Evolutionary conservation across 441 rosid genomes (phyloP).

Genomic region (Flueggea neowawraea): DNA sequence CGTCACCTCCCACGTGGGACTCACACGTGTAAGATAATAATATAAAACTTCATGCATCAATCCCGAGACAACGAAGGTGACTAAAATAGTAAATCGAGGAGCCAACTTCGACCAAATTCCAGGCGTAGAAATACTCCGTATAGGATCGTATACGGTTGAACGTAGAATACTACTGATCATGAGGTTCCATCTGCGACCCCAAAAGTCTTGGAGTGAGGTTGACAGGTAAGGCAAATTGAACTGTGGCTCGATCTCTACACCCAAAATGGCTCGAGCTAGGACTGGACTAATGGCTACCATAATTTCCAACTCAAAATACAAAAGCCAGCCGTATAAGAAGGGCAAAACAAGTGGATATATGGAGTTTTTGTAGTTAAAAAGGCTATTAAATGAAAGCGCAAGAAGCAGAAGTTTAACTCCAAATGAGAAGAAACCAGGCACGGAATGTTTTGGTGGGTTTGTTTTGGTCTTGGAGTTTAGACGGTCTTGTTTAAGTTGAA

Average conservation of each 20-base stretch:
- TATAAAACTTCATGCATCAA: slow-evolving; percentile 32
- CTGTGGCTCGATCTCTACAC: slow-evolving; percentile 47
- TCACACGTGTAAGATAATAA: slow-evolving; percentile 9
- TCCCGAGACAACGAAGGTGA: slow-evolving; percentile 24
- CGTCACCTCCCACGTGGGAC: slow-evolving; percentile 37
- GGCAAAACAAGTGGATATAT: slow-evolving; percentile 21
- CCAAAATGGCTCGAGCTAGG: slow-evolving; percentile 31
- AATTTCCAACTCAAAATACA: slow-evolving; percentile 30
- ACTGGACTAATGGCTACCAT: slow-evolving; percentile 21
- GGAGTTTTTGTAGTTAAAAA: slow-evolving; percentile 20
- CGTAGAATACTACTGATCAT: slow-evolving; percentile 46
- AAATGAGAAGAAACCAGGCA: slow-evolving; percentile 14
- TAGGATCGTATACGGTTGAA: slow-evolving; percentile 40
- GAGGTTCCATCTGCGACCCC: slow-evolving; percentile 73
- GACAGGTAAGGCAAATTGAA: slow-evolving; percentile 59
- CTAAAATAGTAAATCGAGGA: slow-evolving; percentile 10
- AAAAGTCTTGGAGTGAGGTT: slow-evolving; percentile 68
- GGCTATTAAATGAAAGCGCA: slow-evolving; percentile 17
- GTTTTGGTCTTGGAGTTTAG: background rate
- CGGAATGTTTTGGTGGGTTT: slow-evolving; percentile 1
- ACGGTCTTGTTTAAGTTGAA: slow-evolving; percentile 48
- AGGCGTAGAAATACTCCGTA: slow-evolving; percentile 15
- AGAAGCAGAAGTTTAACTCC: slow-evolving; percentile 30
- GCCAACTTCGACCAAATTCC: slow-evolving; percentile 12
- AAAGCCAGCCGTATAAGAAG: slow-evolving; percentile 30